Base-by-base conservation (phyloP, 2,329 filamentous ascomycete species). In the Dactylonectria macrodidyma region DNA sequence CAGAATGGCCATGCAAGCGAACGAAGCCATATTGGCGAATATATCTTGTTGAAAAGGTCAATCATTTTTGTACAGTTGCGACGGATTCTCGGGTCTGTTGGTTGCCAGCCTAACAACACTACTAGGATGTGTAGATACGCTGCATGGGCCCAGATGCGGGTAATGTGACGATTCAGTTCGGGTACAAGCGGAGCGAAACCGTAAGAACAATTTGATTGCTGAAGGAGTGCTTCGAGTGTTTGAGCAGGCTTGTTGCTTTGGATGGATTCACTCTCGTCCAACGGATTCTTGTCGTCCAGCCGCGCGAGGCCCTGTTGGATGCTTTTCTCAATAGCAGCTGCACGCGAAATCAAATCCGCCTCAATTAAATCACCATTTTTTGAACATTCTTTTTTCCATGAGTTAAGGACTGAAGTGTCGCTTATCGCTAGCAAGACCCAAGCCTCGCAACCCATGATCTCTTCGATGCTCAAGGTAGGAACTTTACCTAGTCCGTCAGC, bases 1-100 rank as follows among this genome's bases (percentile, higher is more conserved):
- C 55, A 67, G 16, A 67, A 63, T 1, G 65, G 55, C 65, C 65
- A 67, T 4, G 56, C 55, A 7, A 67, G 33, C 11, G 54, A 59
- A 1, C 65, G 65, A 3, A 67, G 55, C 65, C 59, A 63, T 4
- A n/a, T 33, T 12, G 55, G 55, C 8, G 65, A 62, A 4, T 16
- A 2, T 22, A 59, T 64, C 19, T 26, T 34, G 3, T 30, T 38
- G 10, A 59, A 33, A 10, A 64, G 14, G 0, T 55, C 38, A 19
- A 59, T 48, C 16, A 4, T 36, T 11, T n/a, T 1, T 3, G 38
- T 12, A 1, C 19, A 48, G 19, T 59, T 64, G 12, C 14, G 24
- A 9, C 48, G 48, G 9, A 64, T 64, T 6, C 38, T 19, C 1
- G 38, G 10, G n/a, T 59, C 34, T 1, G 30, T 46, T 1, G 52